These are phyloP conservation scores for Corymbia citriodora DNA, from an alignment of 441 rosid genomes.

Conservation along the genomic window DNA sequence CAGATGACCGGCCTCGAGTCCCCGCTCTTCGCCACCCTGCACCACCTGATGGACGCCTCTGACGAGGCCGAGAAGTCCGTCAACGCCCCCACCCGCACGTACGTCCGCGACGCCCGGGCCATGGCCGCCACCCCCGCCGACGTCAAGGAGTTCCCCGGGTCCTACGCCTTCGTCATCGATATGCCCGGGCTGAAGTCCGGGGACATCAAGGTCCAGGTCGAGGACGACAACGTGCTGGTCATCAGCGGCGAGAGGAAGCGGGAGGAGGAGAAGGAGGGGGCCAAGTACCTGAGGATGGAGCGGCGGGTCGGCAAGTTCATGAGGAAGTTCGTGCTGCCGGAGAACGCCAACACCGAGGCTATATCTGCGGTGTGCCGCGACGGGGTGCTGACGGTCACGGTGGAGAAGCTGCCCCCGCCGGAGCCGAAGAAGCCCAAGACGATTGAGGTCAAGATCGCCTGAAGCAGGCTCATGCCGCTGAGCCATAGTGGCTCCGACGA, in stretches of 20 bases:
- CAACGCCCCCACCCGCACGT: neutral
- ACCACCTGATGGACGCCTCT: neutral
- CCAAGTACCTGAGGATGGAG: slow-evolving; percentile 11
- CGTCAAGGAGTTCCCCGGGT: slow-evolving; percentile 1
- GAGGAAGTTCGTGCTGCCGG: slow-evolving; percentile 4
- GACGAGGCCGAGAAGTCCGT: neutral
- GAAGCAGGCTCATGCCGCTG: fast-evolving
- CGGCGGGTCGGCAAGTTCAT: slow-evolving; percentile 7
- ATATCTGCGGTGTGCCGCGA: neutral
- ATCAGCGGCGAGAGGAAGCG: slow-evolving; percentile 8
- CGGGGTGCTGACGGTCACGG: neutral
- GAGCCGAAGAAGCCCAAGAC: slow-evolving; percentile 5
- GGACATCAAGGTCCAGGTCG: slow-evolving; percentile 9
- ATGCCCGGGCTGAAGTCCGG: slow-evolving; percentile 3
- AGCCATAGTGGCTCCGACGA: fast-evolving
- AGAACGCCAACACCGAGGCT: neutral
- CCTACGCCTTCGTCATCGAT: slow-evolving; percentile 7
- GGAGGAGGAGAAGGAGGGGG: slow-evolving; percentile 1
- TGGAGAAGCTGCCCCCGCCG: slow-evolving; percentile 3
- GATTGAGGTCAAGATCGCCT: neutral
- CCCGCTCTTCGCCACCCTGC: neutral
- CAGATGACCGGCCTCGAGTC: neutral
- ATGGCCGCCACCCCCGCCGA: slow-evolving; percentile 9
- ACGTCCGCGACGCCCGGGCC: slow-evolving; percentile 11
- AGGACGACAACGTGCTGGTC: slow-evolving; percentile 10